phyloP scores from a whole-genome alignment of 2,329 filamentous ascomycete species.

The Blastomyces parvus region DNA sequence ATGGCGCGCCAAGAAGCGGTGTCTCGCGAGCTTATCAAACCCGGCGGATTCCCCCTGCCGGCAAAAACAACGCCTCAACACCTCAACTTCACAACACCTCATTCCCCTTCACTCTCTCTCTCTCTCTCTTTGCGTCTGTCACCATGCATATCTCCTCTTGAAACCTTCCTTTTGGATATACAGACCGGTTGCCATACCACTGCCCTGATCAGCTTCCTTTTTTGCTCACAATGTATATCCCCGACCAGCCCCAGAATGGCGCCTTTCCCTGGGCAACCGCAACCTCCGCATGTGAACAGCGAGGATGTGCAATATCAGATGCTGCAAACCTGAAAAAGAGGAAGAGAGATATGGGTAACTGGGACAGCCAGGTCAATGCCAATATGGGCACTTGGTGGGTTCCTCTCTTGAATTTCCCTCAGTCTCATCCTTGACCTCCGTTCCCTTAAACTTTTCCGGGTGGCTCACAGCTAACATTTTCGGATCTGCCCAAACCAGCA shows the following conservation, averaged over 20 bases:
- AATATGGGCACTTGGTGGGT: slow-evolving; percentile 15
- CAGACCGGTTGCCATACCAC: not conserved
- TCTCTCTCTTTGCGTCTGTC: not conserved
- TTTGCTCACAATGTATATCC: slow-evolving; percentile 3
- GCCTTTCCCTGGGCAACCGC: not conserved
- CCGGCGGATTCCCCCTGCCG: not conserved
- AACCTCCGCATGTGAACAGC: slow-evolving; percentile 5
- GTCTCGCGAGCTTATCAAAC: not conserved
- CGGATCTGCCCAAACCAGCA: not conserved
- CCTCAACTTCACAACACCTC: not conserved
- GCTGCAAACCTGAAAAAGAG: slow-evolving; percentile 19
- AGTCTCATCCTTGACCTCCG: not conserved
- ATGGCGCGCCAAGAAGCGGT: no score
- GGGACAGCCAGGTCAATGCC: slow-evolving; percentile 13
- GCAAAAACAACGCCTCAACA: not conserved
- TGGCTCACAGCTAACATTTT: slow-evolving; percentile 18
- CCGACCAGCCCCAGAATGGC: not conserved
- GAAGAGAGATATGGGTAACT: slow-evolving; percentile 18
- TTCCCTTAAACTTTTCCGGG: not conserved
- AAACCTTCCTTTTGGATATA: not conserved
- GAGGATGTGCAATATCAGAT: slow-evolving; percentile 7
- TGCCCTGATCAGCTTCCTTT: not conserved
- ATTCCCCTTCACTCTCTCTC: not conserved
- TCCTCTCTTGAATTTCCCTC: not conserved
- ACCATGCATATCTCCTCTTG: not conserved